Percentiles rank a stretch among this genome's conserved stretches.
These are phyloP conservation scores for Pichia cactophila DNA, from an alignment of 1,139 yeast genomes.

Conservation along the genomic window DNA sequence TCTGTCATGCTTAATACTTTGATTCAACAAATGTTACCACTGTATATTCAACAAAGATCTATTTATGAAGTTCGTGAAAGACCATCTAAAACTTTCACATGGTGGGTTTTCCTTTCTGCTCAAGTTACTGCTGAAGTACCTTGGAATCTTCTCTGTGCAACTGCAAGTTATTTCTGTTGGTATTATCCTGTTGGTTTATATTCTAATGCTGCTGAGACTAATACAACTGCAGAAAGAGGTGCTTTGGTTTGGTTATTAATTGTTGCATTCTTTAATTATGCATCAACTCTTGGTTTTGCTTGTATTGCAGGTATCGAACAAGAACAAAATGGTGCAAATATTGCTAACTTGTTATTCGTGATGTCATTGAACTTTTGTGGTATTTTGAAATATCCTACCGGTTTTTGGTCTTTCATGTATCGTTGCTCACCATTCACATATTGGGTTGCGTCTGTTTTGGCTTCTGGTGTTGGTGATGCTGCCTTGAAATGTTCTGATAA, in stretches of 20 bases:
- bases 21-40: slow-evolving; percentile 68
- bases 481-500: slow-evolving; percentile 36
- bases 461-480: slow-evolving; percentile 37
- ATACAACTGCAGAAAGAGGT: slow-evolving; percentile 50
- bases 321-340: slow-evolving; percentile 39
- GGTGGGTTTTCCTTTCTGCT: slow-evolving; percentile 47
- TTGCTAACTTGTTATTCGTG: slow-evolving; percentile 38
- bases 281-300: slow-evolving; percentile 35
- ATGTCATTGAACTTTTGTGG: slow-evolving; percentile 51
- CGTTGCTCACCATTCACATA: slow-evolving; percentile 49
- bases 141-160: slow-evolving; percentile 60
- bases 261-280: slow-evolving; percentile 30
- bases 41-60: slow-evolving; percentile 63
- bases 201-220: slow-evolving; percentile 48
- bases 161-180: slow-evolving; percentile 64
- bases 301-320: slow-evolving; percentile 35
- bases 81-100: slow-evolving; percentile 51
- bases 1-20: slow-evolving; percentile 53
- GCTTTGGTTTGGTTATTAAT: slow-evolving; percentile 55
- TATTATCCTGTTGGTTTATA: slow-evolving; percentile 77
- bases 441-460: slow-evolving; percentile 41
- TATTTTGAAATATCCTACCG: slow-evolving; percentile 44
- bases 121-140: slow-evolving; percentile 72
- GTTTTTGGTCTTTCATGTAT: slow-evolving; percentile 55
- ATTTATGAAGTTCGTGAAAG: slow-evolving; percentile 87